A percentile compares a stretch with the other conserved stretches of the same genome.
Conservation (phyloP, 306 rosid genomes). For the Cicer yamashitae region DNA sequence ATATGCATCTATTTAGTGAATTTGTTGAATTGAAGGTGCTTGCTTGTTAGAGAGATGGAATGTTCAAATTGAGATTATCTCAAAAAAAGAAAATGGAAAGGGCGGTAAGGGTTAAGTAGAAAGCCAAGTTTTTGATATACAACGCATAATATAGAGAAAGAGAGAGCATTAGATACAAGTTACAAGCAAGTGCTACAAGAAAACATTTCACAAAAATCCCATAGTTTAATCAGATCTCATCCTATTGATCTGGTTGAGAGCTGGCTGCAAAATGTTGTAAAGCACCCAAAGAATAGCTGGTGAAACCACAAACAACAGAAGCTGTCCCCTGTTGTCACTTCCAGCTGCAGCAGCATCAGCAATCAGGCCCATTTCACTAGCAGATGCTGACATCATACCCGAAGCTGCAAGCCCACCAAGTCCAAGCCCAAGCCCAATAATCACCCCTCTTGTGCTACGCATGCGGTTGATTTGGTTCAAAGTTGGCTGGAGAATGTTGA, state of each 20-base stretch:
- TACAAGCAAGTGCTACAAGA: constrained; percentile 42
- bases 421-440: constrained; percentile 37
- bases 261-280: constrained; percentile 88
- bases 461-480: constrained; percentile 83
- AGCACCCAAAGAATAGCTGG: constrained; percentile 91
- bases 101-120: constrained; percentile 1
- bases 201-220: constrained; percentile 44
- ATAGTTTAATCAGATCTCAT: constrained; percentile 71
- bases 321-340: constrained; percentile 71
- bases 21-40: constrained; percentile 9
- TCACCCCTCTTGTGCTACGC: constrained; percentile 63
- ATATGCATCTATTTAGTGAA: not conserved
- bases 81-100: not conserved
- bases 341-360: constrained; percentile 69
- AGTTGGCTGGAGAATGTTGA: constrained; percentile 88
- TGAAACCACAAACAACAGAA: constrained; percentile 76
- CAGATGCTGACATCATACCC: constrained; percentile 60
- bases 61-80: not conserved
- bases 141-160: constrained; percentile 9
- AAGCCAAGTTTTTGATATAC: constrained; percentile 12
- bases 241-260: constrained; percentile 84
- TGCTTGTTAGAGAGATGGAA: not conserved
- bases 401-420: constrained; percentile 52
- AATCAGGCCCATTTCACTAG: constrained; percentile 58
- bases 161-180: constrained; percentile 39